Evolutionary conservation across 805 yeast species (phyloP).

Genomic region (Pichia heedii): DNA sequence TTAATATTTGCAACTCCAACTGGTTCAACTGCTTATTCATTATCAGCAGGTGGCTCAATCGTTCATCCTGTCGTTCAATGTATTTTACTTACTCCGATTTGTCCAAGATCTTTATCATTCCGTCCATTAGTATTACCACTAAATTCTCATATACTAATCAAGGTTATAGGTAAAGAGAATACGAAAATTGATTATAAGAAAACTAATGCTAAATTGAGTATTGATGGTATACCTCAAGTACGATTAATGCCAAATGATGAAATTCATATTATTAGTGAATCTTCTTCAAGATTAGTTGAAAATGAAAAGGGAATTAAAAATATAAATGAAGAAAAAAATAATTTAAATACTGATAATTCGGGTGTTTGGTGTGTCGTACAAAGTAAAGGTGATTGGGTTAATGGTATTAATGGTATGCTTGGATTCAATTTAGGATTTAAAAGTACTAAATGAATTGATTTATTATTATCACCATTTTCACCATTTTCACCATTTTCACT

Average conservation of each 20-base stretch:
- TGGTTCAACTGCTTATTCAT: constrained; percentile 89
- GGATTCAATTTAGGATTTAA: constrained; percentile 86
- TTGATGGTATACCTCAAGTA: constrained; percentile 78
- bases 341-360: not conserved
- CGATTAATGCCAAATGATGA: constrained; percentile 69
- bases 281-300: constrained; percentile 48
- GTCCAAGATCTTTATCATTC: constrained; percentile 86
- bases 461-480: too few species aligned
- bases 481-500: too few species aligned
- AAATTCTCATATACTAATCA: constrained; percentile 61
- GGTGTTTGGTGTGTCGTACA: constrained; percentile 88
- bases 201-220: constrained; percentile 48
- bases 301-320: not conserved
- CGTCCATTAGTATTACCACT: constrained; percentile 80
- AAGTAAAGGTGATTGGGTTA: constrained; percentile 84
- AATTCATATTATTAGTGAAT: constrained; percentile 60
- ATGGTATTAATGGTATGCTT: constrained; percentile 74
- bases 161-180: constrained; percentile 40
- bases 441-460: constrained; percentile 18
- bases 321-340: not conserved
- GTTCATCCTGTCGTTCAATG: constrained; percentile 85
- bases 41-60: constrained; percentile 86
- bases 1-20: constrained; percentile 82
- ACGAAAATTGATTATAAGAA: constrained; percentile 20
- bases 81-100: constrained; percentile 77